Evolutionary conservation across 345 rosid genomes (phyloP), one percentile per base, ranked within the genome.

Genomic region (Pistacia vera): DNA sequence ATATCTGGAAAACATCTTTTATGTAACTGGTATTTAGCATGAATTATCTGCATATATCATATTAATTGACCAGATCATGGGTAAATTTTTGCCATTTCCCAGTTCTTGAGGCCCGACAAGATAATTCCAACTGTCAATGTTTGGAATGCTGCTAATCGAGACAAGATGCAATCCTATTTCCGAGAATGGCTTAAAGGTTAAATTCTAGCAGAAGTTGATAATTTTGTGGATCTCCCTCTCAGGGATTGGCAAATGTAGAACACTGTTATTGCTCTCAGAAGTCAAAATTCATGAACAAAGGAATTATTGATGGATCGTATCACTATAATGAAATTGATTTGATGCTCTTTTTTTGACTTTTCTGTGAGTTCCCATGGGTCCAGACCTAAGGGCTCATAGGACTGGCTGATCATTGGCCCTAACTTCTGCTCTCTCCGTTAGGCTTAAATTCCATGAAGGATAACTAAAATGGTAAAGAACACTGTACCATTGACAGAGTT

Each of bases 61-160:
- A 58, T 20, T 41, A 28, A 49, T 66, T 68, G 30, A 35, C 59
- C 52, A 18, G 49, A 36, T 5, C 8, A 8, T 22, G 48, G 48
- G 46, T 51, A 51, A 68, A 44, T 77, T 61, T 72, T 66, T 75
- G 61, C 65, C 46, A 56, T 75, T 71, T 82, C 18, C 63, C 87
- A 91, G 95, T 89, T 93, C 75, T 67, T 93, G 79, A 85, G 76
- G 81, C 94, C 97, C 1, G 90, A 80, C 65, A 91, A 86, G 88
- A 88, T 93, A 78, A 91, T 93, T 77, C 97, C 97, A 25, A 91
- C 94, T 1, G 94, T 93, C 78, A 91, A 91, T 65, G 85, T 83
- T 63, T 49, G 83, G 81, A 90, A 86, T 75, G 86, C 92, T 76
- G 83, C 83, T n/a, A 83, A 38, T 55, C 85, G 94, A 76, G 91